Evolutionary conservation across 202 grass and related monocot species (phyloP).

Genomic region (Dendrocalamus latiflorus): DNA sequence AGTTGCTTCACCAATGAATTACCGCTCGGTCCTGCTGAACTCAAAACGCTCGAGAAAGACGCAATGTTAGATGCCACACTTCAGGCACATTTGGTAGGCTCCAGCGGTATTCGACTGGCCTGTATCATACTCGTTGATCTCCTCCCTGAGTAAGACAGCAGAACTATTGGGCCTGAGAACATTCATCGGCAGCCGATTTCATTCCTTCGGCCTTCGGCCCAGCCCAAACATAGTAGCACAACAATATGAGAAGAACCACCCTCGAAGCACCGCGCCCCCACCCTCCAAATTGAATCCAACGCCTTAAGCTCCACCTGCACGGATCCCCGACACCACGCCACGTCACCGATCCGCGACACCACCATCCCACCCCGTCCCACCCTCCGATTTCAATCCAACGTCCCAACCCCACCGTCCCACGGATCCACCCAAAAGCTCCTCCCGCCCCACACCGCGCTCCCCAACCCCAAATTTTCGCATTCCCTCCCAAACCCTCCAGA

Average conservation of each 20-base stretch:
- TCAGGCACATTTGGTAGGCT: no score
- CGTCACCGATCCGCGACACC: constrained; percentile 42
- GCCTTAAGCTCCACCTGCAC: background rate
- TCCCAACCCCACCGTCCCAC: background rate
- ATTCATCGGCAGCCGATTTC: background rate
- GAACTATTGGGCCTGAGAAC: background rate
- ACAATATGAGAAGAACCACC: background rate
- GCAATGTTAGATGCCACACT: no score
- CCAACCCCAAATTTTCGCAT: constrained; percentile 11
- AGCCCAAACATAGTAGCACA: background rate
- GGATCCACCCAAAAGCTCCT: constrained; percentile 9
- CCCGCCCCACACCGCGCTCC: background rate
- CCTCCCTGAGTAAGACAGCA: background rate
- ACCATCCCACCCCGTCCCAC: background rate
- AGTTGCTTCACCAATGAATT: no score
- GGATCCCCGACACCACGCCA: background rate
- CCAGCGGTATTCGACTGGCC: background rate
- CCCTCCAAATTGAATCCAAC: background rate
- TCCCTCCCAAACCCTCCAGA: constrained; percentile 26
- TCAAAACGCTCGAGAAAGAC: background rate
- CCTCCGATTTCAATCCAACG: constrained; percentile 27
- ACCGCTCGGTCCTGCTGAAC: background rate
- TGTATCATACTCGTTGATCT: background rate
- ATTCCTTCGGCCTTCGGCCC: background rate
- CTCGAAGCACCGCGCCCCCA: background rate